phyloP scores from a whole-genome alignment of 2,329 filamentous ascomycete genomes.

The Colletotrichum zoysiae region DNA sequence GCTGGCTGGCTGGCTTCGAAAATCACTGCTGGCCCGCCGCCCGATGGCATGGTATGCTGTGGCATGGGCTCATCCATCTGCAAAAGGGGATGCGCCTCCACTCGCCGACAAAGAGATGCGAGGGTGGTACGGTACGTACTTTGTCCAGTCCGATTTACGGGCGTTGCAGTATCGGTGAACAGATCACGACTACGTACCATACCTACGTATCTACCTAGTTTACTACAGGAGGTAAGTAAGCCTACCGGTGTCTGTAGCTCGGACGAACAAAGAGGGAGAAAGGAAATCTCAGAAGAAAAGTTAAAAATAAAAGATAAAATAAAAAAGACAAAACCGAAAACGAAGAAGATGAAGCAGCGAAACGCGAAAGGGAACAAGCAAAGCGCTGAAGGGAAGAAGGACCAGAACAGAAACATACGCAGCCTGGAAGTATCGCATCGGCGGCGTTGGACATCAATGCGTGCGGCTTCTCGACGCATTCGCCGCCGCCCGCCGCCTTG shows the following conservation, averaged over 20 bases:
- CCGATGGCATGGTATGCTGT: no score
- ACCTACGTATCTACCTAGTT: no score
- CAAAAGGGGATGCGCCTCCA: constrained; percentile 7
- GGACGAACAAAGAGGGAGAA: not conserved
- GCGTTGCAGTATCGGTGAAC: constrained; percentile 12
- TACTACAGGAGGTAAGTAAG: not conserved
- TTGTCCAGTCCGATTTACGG: constrained; percentile 14
- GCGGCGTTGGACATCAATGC: constrained; percentile 13
- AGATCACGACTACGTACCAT: not conserved
- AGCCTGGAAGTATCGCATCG: not conserved
- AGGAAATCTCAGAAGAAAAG: not conserved
- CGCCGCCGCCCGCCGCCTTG: not conserved
- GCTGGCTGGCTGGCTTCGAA: constrained; percentile 5
- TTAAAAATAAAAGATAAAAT: not conserved
- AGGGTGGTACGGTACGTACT: constrained; percentile 12
- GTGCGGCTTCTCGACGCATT: constrained; percentile 17
- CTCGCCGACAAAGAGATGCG: not conserved
- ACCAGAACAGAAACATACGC: not conserved
- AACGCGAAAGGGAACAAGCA: not conserved
- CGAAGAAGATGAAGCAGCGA: not conserved
- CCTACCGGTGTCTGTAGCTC: no score
- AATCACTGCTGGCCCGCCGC: not conserved
- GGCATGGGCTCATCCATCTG: not conserved
- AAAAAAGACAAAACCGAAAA: not conserved
- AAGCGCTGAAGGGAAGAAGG: not conserved